Base-by-base conservation (phyloP, 2,329 filamentous ascomycete species). In the Sporothrix dimorphospora region DNA sequence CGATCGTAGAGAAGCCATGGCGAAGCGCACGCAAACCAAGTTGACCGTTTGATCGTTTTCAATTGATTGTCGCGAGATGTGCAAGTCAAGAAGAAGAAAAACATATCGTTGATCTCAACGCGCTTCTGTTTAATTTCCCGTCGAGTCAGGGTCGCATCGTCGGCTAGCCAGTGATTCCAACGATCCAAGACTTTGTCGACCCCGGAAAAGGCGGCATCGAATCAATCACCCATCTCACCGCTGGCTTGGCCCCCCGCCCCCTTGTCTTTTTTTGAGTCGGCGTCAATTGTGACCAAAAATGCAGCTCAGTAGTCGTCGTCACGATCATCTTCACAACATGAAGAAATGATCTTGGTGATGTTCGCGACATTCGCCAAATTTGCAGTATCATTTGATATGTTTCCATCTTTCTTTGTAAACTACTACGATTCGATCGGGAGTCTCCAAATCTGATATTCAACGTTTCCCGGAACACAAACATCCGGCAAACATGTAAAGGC, bases 251-350 rank as follows among this genome's bases (percentile, higher is more conserved):
- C 5, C 27, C 55, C 30, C n/a, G n/a, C n/a, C 55, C 16, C 55
- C 55, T 47, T 47, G 30, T 34, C 30, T 34, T 34, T 34, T 34
- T 34, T 34, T 34, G 1, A 21, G 47, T 61, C 34, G 7, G 57
- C 57, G 57, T 61, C 57, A 38, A 61, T 40, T 61, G 57, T 61
- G 57, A 61, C 57, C 57, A 61, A 21, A 61, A 61, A 40, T 61
- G 57, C 57, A 61, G 19, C 53, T 16, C 16, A 21, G 34, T 40
- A 61, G 34, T 11, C 11, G 30, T 61, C 30, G 34, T 40, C 57
- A 61, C 57, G 34, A 21, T 40, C 57, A 1, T 61, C 4, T 19
- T 6, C 30, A 34, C 30, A 34, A 34, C 30, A 6, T 34, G 21
- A 55, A 16, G 14, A 16, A 21, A 16, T 27, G 49, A 53, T 19